A percentile compares a stretch with the other conserved stretches of the same genome.
Evolutionary conservation across 2,329 filamentous ascomycete genomes (phyloP).

Genomic region (Aspergillus thermomutatus): DNA sequence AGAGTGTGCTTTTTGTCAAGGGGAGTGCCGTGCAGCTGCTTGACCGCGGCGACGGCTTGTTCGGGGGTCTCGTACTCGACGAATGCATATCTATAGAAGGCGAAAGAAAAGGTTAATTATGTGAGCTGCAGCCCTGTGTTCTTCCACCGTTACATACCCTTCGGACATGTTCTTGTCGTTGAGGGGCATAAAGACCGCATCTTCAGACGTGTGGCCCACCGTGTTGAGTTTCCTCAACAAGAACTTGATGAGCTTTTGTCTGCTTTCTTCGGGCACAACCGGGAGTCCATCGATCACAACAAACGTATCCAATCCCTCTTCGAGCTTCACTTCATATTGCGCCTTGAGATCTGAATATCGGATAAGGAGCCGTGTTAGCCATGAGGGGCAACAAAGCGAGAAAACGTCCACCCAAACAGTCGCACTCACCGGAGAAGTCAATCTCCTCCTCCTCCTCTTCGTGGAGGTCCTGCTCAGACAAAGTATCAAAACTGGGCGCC

Average conservation of each 20-base stretch:
- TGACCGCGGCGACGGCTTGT: constrained; percentile 84
- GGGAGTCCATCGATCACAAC: constrained; percentile 95
- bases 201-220: constrained; percentile 80
- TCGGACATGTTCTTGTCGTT: constrained; percentile 81
- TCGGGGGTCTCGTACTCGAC: constrained; percentile 91
- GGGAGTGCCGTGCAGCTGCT: constrained; percentile 78
- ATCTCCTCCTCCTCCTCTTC: constrained; percentile 90
- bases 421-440: constrained; percentile 68
- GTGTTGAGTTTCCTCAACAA: constrained; percentile 86
- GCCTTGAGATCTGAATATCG: constrained; percentile 69
- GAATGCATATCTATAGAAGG: constrained; percentile 73
- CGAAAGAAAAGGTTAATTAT: constrained; percentile 14
- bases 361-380: constrained; percentile 13
- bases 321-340: constrained; percentile 92
- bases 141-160: constrained; percentile 57
- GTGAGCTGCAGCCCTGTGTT: constrained; percentile 1
- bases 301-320: constrained; percentile 94
- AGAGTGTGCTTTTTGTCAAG: constrained; percentile 97
- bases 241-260: constrained; percentile 93
- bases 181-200: constrained; percentile 90
- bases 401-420: constrained; percentile 10
- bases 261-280: constrained; percentile 82
- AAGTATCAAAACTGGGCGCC: constrained; percentile 89
- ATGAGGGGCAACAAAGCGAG: constrained; percentile 26
- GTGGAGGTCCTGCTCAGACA: constrained; percentile 88